These are phyloP conservation scores for Ceratobasidium sp. DNA, from an alignment of 1,284 basidiomycete species.

Conservation along the genomic window DNA sequence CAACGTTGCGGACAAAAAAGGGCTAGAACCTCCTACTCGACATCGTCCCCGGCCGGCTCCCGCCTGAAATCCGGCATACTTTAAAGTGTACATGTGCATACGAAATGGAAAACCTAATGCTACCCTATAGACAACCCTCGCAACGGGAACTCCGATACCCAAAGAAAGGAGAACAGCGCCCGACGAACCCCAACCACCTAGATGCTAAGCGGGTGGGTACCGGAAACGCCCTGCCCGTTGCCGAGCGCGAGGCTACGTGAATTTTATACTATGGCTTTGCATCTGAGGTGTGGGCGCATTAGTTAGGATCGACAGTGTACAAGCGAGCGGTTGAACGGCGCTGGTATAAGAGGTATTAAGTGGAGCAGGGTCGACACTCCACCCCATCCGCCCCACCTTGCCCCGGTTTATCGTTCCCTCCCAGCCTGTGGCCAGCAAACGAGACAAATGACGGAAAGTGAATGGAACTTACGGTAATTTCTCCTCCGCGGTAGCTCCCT, in stretches of 20 bases:
- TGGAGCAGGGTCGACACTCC: not conserved
- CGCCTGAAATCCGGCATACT: too few species aligned
- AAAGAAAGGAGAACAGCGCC: not conserved
- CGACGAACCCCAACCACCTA: not conserved
- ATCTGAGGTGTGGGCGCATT: conserved; percentile 61
- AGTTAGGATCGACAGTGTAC: conserved; percentile 27
- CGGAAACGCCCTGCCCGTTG: conserved; percentile 45
- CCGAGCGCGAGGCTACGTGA: conserved; percentile 57
- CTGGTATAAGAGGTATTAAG: conserved; percentile 19
- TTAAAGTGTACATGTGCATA: too few species aligned
- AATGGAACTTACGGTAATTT: conserved; percentile 78
- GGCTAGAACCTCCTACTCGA: too few species aligned
- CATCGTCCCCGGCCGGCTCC: too few species aligned
- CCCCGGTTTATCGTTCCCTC: not conserved
- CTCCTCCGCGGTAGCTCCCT: conserved; percentile 90
- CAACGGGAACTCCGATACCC: conserved; percentile 21
- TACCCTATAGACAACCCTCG: too few species aligned
- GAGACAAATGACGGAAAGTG: not conserved
- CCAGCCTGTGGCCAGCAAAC: too few species aligned
- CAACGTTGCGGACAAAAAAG: too few species aligned
- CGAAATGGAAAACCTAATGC: too few species aligned
- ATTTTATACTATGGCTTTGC: conserved; percentile 87
- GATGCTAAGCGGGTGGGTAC: conserved; percentile 51
- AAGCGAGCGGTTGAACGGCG: conserved; percentile 41
- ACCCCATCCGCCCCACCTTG: not conserved